Evolutionary conservation across 495 filamentous ascomycete genomes (phyloP).

Genomic region (Pseudoneurospora amorphoporcata): DNA sequence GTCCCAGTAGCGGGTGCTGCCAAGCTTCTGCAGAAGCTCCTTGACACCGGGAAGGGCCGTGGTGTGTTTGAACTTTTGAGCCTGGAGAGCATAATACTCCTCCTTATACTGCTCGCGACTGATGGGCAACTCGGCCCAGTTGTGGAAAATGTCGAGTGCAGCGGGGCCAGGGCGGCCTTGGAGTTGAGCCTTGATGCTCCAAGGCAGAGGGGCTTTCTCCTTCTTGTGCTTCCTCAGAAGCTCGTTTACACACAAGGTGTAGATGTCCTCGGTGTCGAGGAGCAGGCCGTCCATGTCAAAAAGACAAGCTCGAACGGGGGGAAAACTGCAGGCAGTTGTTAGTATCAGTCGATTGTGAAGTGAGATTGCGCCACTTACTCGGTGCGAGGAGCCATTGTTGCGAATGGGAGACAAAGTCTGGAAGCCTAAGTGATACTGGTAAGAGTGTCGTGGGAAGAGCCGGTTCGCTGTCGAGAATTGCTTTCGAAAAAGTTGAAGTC

Average conservation of each 20-base stretch:
- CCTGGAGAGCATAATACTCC: constrained; percentile 52
- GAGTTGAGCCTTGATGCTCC: constrained; percentile 87
- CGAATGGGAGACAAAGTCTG: neutral
- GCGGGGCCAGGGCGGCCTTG: constrained; percentile 82
- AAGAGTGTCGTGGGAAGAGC: neutral
- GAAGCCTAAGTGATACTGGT: neutral
- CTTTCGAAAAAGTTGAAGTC: neutral
- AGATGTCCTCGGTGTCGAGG: constrained; percentile 87
- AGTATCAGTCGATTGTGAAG: constrained; percentile 7
- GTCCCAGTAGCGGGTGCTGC: constrained; percentile 36
- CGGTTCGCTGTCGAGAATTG: neutral
- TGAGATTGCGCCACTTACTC: constrained; percentile 23
- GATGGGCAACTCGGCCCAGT: constrained; percentile 86
- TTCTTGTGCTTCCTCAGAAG: constrained; percentile 66
- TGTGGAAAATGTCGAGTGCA: constrained; percentile 39
- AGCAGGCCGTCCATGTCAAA: constrained; percentile 99
- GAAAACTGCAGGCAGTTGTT: constrained; percentile 40
- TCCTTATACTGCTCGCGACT: constrained; percentile 48
- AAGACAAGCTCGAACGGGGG: constrained; percentile 80
- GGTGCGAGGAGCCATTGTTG: constrained; percentile 29
- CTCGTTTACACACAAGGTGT: constrained; percentile 72
- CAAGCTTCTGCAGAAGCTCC: constrained; percentile 50
- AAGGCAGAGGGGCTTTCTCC: constrained; percentile 71
- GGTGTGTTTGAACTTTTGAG: constrained; percentile 57
- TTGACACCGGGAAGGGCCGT: constrained; percentile 71